Conservation (phyloP, 768 basidiomycete species). For the Boletus fagicola region DNA sequence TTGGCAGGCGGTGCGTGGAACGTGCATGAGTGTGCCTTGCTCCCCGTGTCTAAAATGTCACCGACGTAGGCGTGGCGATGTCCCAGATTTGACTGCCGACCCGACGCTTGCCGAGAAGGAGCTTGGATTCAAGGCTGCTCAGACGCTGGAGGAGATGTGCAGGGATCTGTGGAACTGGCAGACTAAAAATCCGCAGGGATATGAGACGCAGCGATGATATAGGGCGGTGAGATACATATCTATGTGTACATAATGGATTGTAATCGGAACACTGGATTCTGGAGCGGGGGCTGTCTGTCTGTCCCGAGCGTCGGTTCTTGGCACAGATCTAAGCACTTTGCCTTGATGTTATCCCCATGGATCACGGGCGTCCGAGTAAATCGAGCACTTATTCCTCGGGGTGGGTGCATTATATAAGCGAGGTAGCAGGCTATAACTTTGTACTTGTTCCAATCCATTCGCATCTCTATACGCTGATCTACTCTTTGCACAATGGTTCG, state of each 20-base stretch:
- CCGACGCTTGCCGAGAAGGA: slow-evolving; percentile 89
- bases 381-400: no score
- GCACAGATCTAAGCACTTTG: neutral
- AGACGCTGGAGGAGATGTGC: slow-evolving; percentile 89
- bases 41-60: neutral
- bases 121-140: slow-evolving; percentile 84
- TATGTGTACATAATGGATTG: slow-evolving; percentile 22
- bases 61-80: slow-evolving; percentile 76
- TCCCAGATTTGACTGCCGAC: slow-evolving; percentile 94
- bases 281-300: neutral
- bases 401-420: slow-evolving; percentile 17
- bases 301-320: neutral
- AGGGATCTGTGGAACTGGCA: slow-evolving; percentile 99
- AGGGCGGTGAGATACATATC: neutral
- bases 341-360: neutral
- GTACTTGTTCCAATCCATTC: neutral
- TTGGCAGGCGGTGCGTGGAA: slow-evolving; percentile 76
- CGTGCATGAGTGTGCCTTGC: neutral
- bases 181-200: slow-evolving; percentile 84
- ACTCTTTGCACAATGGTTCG: slow-evolving; percentile 23
- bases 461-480: slow-evolving; percentile 13
- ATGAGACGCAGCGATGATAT: slow-evolving; percentile 35
- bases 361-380: no score
- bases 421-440: neutral
- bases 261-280: slow-evolving; percentile 6